phyloP scores from a whole-genome alignment of 192 early-diverging fungal genomes.

The Spizellomyces sp. region DNA sequence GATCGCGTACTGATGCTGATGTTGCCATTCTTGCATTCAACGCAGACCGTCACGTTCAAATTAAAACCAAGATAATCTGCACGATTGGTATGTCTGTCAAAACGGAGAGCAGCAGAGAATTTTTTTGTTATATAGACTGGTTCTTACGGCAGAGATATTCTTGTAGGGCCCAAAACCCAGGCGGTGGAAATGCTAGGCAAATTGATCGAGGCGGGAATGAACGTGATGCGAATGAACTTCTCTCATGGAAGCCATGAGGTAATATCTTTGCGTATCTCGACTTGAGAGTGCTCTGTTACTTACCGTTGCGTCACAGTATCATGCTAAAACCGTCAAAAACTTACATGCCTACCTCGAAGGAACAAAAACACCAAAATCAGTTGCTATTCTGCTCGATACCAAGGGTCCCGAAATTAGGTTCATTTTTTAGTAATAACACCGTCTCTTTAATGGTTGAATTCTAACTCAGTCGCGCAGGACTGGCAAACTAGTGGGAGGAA shows the following conservation, averaged over 20 bases:
- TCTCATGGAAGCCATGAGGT: constrained; percentile 60
- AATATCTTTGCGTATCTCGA: neutral
- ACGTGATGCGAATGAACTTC: constrained; percentile 59
- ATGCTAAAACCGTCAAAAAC: constrained; percentile 51
- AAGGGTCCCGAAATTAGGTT: constrained; percentile 60
- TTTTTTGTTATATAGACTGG: neutral
- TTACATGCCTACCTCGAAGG: constrained; percentile 40
- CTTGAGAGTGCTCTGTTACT: neutral
- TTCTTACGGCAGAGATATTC: neutral
- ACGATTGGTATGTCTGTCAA: constrained; percentile 45
- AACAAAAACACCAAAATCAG: constrained; percentile 39
- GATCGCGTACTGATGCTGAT: neutral
- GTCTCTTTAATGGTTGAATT: neutral
- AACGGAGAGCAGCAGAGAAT: neutral
- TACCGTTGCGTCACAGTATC: constrained; percentile 42
- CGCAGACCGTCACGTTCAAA: constrained; percentile 48
- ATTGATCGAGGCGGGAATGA: constrained; percentile 56
- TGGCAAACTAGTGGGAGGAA: constrained; percentile 55
- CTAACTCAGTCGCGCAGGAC: constrained; percentile 36
- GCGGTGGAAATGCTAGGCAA: constrained; percentile 49
- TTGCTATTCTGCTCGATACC: constrained; percentile 60
- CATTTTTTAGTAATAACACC: neutral
- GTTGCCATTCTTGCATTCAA: neutral
- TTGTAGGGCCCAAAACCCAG: constrained; percentile 55
- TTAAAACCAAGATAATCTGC: constrained; percentile 61